Conservation (phyloP, 495 filamentous ascomycete genomes). For the Chaetomium tenue region DNA sequence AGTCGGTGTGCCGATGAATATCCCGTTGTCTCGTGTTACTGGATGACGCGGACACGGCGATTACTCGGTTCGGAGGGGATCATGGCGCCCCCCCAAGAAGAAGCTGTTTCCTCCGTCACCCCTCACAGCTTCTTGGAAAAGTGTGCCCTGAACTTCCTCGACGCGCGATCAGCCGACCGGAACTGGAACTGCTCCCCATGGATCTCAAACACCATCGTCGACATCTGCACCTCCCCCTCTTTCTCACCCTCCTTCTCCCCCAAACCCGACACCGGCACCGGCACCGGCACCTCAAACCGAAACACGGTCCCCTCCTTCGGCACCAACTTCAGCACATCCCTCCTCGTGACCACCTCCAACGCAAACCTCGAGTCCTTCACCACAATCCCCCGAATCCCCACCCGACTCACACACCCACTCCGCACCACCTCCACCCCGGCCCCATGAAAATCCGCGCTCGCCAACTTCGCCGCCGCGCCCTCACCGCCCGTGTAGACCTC, state of each 20-base stretch:
- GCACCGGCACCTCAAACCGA: constrained; percentile 65
- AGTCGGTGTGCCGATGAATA: background rate
- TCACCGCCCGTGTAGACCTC: constrained; percentile 47
- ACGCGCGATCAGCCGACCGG: constrained; percentile 77
- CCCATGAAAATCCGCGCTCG: constrained; percentile 86
- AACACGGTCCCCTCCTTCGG: constrained; percentile 91
- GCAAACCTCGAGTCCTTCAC: constrained; percentile 82
- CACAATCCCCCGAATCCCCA: constrained; percentile 82
- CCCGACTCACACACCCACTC: constrained; percentile 73
- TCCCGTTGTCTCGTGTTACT: background rate
- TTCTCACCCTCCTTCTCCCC: constrained; percentile 17
- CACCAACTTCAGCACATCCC: constrained; percentile 65
- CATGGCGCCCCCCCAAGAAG: background rate
- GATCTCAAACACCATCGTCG: constrained; percentile 73
- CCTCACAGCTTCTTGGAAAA: constrained; percentile 65
- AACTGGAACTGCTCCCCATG: constrained; percentile 84
- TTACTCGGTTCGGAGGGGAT: background rate
- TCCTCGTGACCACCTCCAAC: constrained; percentile 77
- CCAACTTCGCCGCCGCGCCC: constrained; percentile 60
- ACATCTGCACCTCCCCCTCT: constrained; percentile 15
- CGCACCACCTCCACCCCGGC: constrained; percentile 80
- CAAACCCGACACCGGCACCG: constrained; percentile 46
- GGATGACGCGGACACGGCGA: background rate
- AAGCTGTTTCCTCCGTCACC: background rate
- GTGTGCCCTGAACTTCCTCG: constrained; percentile 83